phyloP scores from a whole-genome alignment of 2,329 filamentous ascomycete genomes.

The Phoma sp. region DNA sequence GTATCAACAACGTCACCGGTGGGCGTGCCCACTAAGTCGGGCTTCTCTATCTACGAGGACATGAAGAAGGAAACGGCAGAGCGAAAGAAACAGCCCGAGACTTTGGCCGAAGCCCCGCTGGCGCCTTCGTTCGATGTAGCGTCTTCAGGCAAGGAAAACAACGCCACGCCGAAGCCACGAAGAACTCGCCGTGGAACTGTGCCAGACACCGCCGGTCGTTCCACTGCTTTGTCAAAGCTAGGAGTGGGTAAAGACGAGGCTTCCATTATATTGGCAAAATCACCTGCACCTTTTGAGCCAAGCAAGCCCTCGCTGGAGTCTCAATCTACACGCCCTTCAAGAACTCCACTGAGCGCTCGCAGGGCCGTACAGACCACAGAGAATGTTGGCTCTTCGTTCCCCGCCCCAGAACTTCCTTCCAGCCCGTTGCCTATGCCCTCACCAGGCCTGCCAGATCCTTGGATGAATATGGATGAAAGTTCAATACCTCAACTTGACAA shows the following conservation, averaged over 20 bases:
- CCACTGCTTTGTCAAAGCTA: conserved; percentile 19
- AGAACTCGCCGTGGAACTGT: conserved; percentile 32
- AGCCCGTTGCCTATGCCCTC: conserved; percentile 43
- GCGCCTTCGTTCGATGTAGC: conserved; percentile 20
- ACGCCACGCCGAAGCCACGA: conserved; percentile 32
- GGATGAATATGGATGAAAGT: conserved; percentile 40
- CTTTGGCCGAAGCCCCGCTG: conserved; percentile 21
- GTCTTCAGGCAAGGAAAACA: conserved; percentile 40
- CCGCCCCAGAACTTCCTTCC: conserved; percentile 25
- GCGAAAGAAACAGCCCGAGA: conserved; percentile 16
- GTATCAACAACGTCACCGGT: conserved; percentile 21
- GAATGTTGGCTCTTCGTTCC: conserved; percentile 29
- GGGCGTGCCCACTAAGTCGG: conserved; percentile 21
- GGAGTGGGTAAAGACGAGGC: conserved; percentile 27
- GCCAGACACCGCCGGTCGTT: conserved; percentile 22
- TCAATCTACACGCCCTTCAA: conserved; percentile 19
- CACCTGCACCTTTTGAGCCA: conserved; percentile 18
- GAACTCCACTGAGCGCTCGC: conserved; percentile 30
- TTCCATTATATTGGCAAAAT: conserved; percentile 29
- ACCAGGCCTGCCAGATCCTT: conserved; percentile 36
- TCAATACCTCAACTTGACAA: conserved; percentile 38
- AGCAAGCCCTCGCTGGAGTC: conserved; percentile 19
- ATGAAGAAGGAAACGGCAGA: conserved; percentile 26
- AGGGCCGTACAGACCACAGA: conserved; percentile 27
- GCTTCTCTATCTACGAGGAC: conserved; percentile 44